phyloP scores from a whole-genome alignment of 345 rosid genomes.

The Populus davidiana region DNA sequence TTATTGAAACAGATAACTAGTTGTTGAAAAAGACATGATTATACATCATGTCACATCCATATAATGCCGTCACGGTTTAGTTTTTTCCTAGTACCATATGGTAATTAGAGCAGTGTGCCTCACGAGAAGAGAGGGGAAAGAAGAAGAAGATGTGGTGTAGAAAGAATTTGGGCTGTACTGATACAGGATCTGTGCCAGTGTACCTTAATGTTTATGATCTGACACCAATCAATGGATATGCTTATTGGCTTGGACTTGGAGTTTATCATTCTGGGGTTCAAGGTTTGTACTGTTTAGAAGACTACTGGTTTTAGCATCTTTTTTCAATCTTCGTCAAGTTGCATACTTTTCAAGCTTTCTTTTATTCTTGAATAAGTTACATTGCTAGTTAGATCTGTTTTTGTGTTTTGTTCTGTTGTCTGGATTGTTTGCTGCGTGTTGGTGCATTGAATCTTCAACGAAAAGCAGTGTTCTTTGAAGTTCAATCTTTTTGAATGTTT shows the following conservation, averaged over 20 bases:
- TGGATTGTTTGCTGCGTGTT: background rate
- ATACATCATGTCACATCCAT: background rate
- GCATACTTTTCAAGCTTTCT: background rate
- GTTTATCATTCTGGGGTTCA: slow-evolving; percentile 97
- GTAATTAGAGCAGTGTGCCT: background rate
- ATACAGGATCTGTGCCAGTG: slow-evolving; percentile 81
- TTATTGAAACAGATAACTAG: background rate
- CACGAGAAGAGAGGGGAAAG: background rate
- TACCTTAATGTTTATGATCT: slow-evolving; percentile 94
- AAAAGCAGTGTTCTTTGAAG: background rate
- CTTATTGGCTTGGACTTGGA: slow-evolving; percentile 97
- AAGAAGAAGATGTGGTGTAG: slow-evolving; percentile 59
- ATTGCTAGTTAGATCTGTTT: slow-evolving; percentile 16
- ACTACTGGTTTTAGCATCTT: background rate
- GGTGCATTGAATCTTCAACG: background rate
- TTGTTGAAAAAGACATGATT: slow-evolving; percentile 10
- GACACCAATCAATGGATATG: slow-evolving; percentile 89
- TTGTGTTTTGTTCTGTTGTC: slow-evolving; percentile 1
- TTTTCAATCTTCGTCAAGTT: background rate
- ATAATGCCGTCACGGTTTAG: background rate
- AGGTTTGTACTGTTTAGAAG: slow-evolving; percentile 46
- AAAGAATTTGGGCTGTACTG: slow-evolving; percentile 43
- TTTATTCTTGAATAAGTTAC: background rate
- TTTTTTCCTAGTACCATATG: no score
- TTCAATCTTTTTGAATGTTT: background rate